Percentiles rank a stretch among this genome's conserved stretches.
Evolutionary conservation across 768 basidiomycete genomes (phyloP).

Genomic region (Galerina marginata): DNA sequence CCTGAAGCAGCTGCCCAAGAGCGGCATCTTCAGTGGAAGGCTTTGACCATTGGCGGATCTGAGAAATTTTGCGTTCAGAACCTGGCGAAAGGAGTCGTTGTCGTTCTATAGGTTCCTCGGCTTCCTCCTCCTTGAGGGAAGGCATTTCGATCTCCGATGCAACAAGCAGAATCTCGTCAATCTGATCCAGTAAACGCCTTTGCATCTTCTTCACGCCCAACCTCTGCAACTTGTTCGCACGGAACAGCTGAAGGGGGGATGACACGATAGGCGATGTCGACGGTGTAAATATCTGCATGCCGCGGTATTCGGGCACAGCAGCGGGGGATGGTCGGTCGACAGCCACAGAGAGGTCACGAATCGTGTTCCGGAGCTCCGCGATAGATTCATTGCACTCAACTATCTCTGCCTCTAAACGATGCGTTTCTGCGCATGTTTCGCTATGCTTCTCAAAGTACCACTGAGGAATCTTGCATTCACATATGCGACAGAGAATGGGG

Average conservation of each 20-base stretch:
- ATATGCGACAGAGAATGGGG: conserved; percentile 93
- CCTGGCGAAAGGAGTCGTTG: conserved; percentile 88
- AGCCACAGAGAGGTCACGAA: conserved; percentile 75
- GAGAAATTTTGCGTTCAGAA: conserved; percentile 86
- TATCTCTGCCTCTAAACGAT: conserved; percentile 95
- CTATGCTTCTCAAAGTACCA: conserved; percentile 99
- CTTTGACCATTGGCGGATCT: conserved; percentile 85
- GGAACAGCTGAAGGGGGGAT: conserved; percentile 80
- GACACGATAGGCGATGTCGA: conserved; percentile 73
- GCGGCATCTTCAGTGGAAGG: conserved; percentile 88
- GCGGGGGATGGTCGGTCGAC: conserved; percentile 78
- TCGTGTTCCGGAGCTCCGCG: conserved; percentile 82
- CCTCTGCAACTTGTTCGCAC: conserved; percentile 77
- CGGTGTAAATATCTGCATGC: conserved; percentile 82
- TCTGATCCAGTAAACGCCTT: conserved; percentile 79
- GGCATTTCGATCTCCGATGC: conserved; percentile 87
- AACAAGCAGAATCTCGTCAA: conserved; percentile 84
- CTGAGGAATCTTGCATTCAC: conserved; percentile 94
- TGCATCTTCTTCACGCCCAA: conserved; percentile 83
- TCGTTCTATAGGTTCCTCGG: conserved; percentile 89
- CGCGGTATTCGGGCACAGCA: conserved; percentile 80
- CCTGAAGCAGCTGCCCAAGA: conserved; percentile 80
- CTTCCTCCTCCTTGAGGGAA: conserved; percentile 88
- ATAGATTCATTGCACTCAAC: conserved; percentile 93
- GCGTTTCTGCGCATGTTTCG: conserved; percentile 96